phyloP scores from a whole-genome alignment of 2,329 filamentous ascomycete species.

The Microdochium trichocladiopsis region DNA sequence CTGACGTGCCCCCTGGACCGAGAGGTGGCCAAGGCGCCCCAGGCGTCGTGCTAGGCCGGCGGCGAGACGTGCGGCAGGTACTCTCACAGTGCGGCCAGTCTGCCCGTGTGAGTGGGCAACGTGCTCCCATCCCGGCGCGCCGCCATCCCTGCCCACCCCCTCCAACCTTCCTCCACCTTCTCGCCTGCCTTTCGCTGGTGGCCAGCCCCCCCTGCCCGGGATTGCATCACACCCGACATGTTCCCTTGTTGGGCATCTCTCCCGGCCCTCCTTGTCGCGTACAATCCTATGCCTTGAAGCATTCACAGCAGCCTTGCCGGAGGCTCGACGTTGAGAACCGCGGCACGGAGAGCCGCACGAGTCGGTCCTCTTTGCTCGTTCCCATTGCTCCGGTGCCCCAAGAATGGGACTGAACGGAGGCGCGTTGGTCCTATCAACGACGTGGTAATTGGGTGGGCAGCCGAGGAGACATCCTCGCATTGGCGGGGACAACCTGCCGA shows the following conservation, averaged over 20 bases:
- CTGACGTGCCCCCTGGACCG: neutral
- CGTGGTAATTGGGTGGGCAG: no score
- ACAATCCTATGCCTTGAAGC: no score
- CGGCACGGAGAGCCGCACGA: neutral
- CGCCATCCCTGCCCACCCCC: neutral
- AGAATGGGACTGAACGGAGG: no score
- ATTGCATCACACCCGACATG: neutral
- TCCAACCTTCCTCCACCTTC: neutral
- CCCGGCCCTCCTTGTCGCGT: neutral
- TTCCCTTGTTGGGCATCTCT: neutral
- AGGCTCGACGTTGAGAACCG: no score
- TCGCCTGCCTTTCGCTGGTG: no score
- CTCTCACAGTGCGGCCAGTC: neutral
- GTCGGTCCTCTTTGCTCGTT: neutral
- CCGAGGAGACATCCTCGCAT: neutral
- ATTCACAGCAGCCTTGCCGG: no score
- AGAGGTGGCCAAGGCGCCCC: neutral
- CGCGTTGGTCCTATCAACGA: no score
- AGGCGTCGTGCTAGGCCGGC: neutral
- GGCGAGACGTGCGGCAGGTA: neutral
- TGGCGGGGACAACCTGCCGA: neutral
- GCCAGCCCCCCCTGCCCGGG: neutral
- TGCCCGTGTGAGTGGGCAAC: neutral
- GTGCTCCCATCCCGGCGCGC: neutral
- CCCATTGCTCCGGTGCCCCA: neutral